These are phyloP conservation scores for Solanum chmielewskii DNA, from an alignment of 257 asterid genomes.

Conservation along the genomic window DNA sequence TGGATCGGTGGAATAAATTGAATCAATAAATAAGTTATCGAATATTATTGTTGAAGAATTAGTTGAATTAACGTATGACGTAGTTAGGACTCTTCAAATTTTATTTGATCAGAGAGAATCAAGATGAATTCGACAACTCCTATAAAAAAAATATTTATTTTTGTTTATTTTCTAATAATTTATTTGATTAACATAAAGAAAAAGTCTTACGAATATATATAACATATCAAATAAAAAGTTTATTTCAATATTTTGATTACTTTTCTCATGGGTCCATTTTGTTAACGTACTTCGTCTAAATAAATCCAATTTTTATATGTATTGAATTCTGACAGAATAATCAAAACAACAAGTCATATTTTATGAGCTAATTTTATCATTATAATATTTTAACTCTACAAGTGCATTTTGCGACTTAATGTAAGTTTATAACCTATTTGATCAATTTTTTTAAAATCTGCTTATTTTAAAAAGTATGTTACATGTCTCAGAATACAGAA, in stretches of 20 bases:
- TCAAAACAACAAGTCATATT: background rate
- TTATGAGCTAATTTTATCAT: background rate
- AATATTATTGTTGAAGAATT: background rate
- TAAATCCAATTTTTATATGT: background rate
- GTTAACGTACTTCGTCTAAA: background rate
- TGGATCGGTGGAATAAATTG: background rate
- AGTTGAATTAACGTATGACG: background rate
- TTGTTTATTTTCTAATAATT: background rate
- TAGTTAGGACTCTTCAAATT: too few species aligned
- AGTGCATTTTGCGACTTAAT: background rate
- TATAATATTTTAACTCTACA: background rate
- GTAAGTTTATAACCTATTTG: background rate
- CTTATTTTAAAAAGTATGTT: background rate
- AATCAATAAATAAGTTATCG: background rate
- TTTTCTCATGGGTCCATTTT: background rate
- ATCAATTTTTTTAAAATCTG: background rate
- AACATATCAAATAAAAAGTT: background rate
- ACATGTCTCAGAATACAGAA: background rate
- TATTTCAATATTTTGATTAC: background rate
- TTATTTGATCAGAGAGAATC: too few species aligned
- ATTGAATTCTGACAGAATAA: fast-evolving
- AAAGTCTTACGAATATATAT: background rate
- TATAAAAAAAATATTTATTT: too few species aligned
- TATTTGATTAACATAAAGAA: background rate
- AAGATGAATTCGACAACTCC: background rate